Evolutionary conservation across 768 basidiomycete genomes (phyloP), one percentile per base, ranked within the genome.

Genomic region (Leucocoprinus birnbaumii): DNA sequence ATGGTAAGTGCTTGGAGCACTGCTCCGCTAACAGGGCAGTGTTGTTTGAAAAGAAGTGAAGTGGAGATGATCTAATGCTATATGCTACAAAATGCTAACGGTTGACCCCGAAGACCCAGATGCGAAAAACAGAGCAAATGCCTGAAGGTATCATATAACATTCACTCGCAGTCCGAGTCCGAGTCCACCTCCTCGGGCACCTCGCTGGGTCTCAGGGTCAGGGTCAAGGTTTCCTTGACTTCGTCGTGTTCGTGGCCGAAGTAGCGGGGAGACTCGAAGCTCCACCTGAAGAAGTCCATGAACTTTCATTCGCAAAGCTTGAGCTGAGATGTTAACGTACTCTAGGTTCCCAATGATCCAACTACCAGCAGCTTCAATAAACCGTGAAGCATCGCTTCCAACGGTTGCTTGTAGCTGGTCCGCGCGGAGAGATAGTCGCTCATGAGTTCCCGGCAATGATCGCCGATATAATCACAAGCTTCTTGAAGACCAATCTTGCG

Each of bases 251-350:
- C 69, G 57, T 74, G 68, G 44, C 85, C 86, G 62, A 89, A 87
- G 71, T 89, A 87, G 34, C 84, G 75, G 60, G 79, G 77, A 26
- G 80, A 83, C 67, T 86, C 81, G 66, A 89, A 86, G 63, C 83
- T 83, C 86, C 85, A 86, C 55, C 79, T 79, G 51, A 56, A 54
- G 43, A 47, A 51, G n/a, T 21, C 22, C 18, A 42, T 41, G 27
- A 42, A 44, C 19, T 25, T 59, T 58, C 41, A 24, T 22, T 38
- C 21, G 2, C 38, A n/a, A 21, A 26, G 16, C 24, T 18, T 43
- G 43, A 40, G n/a, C n/a, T n/a, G 35, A 22, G 35, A 19, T 21
- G 18, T 34, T 49, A 46, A 66, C 73, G 66, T 66, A 80, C 76
- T 74, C 76, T 50, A 85, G 68, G 69, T 85, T 87, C 24, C 84